Evolutionary conservation across 305 asterid genomes (phyloP).

Genomic region (Nicotiana rustica): DNA sequence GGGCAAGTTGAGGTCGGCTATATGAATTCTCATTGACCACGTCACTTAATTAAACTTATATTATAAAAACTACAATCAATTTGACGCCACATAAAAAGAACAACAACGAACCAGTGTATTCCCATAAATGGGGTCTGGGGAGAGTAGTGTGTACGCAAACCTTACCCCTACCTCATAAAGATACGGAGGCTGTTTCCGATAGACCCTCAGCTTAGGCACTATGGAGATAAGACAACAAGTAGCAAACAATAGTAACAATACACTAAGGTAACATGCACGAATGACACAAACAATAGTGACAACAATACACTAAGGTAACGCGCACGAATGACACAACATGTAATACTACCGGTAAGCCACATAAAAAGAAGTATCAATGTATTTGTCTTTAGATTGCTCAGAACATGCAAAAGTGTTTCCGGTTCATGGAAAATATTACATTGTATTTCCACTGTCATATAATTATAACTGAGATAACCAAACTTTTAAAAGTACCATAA

Average conservation of each 20-base stretch:
- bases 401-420: slow-evolving; percentile 1
- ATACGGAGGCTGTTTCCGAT: too few relatives aligned
- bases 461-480: not conserved
- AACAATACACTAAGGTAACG: too few relatives aligned
- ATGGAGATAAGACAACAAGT: too few relatives aligned
- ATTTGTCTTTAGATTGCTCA: slow-evolving; percentile 3
- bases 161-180: too few relatives aligned
- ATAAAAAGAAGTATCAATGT: not conserved
- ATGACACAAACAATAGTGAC: too few relatives aligned
- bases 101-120: too few relatives aligned
- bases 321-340: too few relatives aligned
- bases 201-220: too few relatives aligned
- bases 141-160: too few relatives aligned
- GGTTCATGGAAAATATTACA: slow-evolving; percentile 20
- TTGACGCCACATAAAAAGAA: not conserved
- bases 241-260: too few relatives aligned
- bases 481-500: not conserved
- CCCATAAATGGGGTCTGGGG: too few relatives aligned
- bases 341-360: not conserved
- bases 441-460: not conserved
- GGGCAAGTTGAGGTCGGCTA: not conserved
- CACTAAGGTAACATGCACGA: too few relatives aligned
- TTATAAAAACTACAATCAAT: not conserved
- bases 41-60: not conserved
- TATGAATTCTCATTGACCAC: not conserved